phyloP scores from a whole-genome alignment of 2,329 filamentous ascomycete species.

The Teratosphaeria destructans region DNA sequence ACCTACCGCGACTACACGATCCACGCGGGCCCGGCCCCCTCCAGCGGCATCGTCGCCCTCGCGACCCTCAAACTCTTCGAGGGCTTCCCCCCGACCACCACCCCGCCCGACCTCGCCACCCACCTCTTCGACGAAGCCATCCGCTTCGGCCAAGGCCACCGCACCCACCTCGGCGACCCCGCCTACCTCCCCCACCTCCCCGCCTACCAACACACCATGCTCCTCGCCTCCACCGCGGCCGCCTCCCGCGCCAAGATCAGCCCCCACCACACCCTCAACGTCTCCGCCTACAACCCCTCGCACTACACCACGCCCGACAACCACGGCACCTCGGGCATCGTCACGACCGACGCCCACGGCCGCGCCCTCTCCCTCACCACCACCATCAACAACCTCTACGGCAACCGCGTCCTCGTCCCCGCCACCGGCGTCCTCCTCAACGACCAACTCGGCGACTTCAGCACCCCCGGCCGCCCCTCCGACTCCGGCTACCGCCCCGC shows the following conservation, averaged over 20 bases:
- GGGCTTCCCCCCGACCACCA: conserved; percentile 57
- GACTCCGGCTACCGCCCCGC: conserved; percentile 77
- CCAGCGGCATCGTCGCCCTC: conserved; percentile 65
- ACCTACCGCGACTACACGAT: conserved; percentile 57
- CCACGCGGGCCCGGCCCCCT: conserved; percentile 60
- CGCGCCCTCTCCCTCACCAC: conserved; percentile 74
- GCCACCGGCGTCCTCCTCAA: conserved; percentile 71
- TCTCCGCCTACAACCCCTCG: conserved; percentile 62
- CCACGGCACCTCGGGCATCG: conserved; percentile 64
- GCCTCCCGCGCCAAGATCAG: conserved; percentile 57
- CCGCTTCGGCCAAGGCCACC: conserved; percentile 71
- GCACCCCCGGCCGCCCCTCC: conserved; percentile 66
- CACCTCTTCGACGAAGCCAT: conserved; percentile 84
- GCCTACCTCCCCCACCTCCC: conserved; percentile 55
- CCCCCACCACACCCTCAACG: conserved; percentile 60
- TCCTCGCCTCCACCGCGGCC: conserved; percentile 50
- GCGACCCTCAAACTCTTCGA: conserved; percentile 74
- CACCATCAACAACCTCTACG: conserved; percentile 81
- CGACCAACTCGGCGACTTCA: conserved; percentile 61
- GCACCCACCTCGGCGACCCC: conserved; percentile 75
- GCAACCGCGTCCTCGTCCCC: conserved; percentile 66
- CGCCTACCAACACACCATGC: conserved; percentile 56
- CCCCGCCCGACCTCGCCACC: conserved; percentile 55
- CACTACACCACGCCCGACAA: conserved; percentile 57
- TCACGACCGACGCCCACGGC: conserved; percentile 60